These are phyloP conservation scores for Penicillium desertorum DNA, from an alignment of 495 filamentous ascomycete genomes.

Conservation along the genomic window DNA sequence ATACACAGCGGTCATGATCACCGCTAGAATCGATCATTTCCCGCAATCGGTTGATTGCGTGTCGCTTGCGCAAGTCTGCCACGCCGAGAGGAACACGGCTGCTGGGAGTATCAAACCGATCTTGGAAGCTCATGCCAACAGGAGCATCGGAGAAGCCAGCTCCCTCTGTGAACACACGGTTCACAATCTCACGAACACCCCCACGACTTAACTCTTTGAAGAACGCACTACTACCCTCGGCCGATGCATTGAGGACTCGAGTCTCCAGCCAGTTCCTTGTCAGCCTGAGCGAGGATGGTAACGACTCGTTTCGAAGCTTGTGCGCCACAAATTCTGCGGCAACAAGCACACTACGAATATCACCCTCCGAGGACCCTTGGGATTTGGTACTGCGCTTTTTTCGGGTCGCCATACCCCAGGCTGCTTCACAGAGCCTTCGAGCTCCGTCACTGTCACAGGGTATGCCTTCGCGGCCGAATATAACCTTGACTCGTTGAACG, in stretches of 20 bases:
- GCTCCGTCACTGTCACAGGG: constrained; percentile 83
- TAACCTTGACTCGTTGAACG: constrained; percentile 72
- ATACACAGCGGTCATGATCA: constrained; percentile 81
- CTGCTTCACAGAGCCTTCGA: constrained; percentile 83
- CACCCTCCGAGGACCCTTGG: constrained; percentile 72
- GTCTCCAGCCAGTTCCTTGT: constrained; percentile 84
- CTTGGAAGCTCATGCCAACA: constrained; percentile 33
- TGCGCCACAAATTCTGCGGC: constrained; percentile 93
- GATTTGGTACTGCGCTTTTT: constrained; percentile 53
- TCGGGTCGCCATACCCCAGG: constrained; percentile 78
- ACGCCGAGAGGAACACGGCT: constrained; percentile 52
- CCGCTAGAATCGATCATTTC: constrained; percentile 89
- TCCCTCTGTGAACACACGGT: constrained; percentile 81
- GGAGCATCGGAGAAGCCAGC: constrained; percentile 73
- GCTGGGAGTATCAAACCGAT: constrained; percentile 30
- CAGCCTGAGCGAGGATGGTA: constrained; percentile 44
- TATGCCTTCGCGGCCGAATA: constrained; percentile 86
- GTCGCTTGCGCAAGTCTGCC: constrained; percentile 70
- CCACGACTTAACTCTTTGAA: constrained; percentile 77
- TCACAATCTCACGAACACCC: constrained; percentile 76
- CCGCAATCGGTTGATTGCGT: constrained; percentile 73
- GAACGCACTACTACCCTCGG: constrained; percentile 73
- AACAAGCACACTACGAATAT: constrained; percentile 89
- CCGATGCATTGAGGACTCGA: constrained; percentile 65
- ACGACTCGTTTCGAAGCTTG: constrained; percentile 61